Evolutionary conservation across 176 grass and related monocot genomes (phyloP), one percentile per base, ranked within the genome.

Genomic region (Luzula sylvatica): DNA sequence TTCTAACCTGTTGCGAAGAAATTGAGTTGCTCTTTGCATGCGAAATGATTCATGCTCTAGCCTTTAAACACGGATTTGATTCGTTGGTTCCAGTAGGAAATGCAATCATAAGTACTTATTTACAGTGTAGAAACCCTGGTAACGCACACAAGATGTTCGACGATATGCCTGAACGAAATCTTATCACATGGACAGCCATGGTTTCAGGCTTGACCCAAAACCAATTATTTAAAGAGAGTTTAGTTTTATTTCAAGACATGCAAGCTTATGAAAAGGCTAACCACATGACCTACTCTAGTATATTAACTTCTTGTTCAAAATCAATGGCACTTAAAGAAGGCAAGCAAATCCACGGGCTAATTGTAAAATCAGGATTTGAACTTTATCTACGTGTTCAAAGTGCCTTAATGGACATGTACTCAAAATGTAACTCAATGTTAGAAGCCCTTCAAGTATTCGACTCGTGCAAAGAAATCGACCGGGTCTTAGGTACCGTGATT

Each of bases 131-230:
- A 25, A 73, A 58, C 11, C 74, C 70, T 0, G 51, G 5, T 16
- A 76, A 56, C 0, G 80, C 90, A 22, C 56, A 56, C 9, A 70
- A 38, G 58, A 67, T 65, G 64, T 96, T 96, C 20, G 26, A 52
- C 3, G 45, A 43, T n/a, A 77, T 86, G 70, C 14, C 3, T 0
- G 71, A 71, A 1, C 78, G 71, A 71, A 96, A 96, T 19, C 74
- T 86, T 42, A 69, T 96, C 53, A 88, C 83, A 2, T 88, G 90
- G 90, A 88, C 90, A 2, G 84, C 83, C 0, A 82, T 95, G 74
- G 44, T 95, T 51, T 95, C 80, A 0, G 90, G 90, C 17, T 68
- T 86, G 74, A 80, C 84, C 9, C 70, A 73, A 8, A 64, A 54
- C 8, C 47, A 67, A 42, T 64, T 75, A 6, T 79, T 67, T 26